Evolutionary conservation across 345 rosid genomes (phyloP).

Genomic region (Salix udensis): DNA sequence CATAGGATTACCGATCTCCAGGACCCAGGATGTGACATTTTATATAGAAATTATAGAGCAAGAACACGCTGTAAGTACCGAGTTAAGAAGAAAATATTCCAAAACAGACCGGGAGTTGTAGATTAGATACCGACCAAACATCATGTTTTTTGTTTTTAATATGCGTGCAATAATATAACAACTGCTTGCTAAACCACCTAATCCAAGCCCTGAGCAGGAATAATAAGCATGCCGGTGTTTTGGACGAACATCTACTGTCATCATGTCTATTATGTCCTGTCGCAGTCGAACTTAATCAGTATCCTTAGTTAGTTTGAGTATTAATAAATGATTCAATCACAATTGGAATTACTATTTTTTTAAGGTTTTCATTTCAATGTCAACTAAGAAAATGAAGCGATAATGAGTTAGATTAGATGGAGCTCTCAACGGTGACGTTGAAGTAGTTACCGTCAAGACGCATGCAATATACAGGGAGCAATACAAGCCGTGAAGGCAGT

Average conservation of each 20-base stretch:
- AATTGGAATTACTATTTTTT: neutral
- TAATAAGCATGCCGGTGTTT: conserved; percentile 22
- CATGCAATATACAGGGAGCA: conserved; percentile 17
- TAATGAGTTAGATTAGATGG: conserved; percentile 36
- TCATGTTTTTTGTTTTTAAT: conserved; percentile 35
- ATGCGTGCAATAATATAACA: conserved; percentile 25
- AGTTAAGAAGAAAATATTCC: neutral
- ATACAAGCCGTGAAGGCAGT: neutral
- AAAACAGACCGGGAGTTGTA: conserved; percentile 3
- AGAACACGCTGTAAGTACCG: neutral
- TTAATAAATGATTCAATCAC: neutral
- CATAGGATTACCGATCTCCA: neutral
- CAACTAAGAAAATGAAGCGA: neutral
- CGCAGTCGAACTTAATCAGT: conserved; percentile 1
- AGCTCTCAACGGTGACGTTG: conserved; percentile 43
- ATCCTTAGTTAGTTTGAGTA: neutral
- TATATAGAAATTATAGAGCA: neutral
- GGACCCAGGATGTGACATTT: neutral
- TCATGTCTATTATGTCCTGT: conserved; percentile 3
- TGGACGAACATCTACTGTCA: conserved; percentile 28
- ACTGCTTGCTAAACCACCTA: conserved; percentile 33
- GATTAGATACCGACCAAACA: conserved; percentile 52
- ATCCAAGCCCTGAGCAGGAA: conserved; percentile 7
- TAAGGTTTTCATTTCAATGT: neutral
- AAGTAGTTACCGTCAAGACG: conserved; percentile 14